These are phyloP conservation scores for Phallus indusiatus DNA, from an alignment of 768 basidiomycete genomes.

Conservation along the genomic window DNA sequence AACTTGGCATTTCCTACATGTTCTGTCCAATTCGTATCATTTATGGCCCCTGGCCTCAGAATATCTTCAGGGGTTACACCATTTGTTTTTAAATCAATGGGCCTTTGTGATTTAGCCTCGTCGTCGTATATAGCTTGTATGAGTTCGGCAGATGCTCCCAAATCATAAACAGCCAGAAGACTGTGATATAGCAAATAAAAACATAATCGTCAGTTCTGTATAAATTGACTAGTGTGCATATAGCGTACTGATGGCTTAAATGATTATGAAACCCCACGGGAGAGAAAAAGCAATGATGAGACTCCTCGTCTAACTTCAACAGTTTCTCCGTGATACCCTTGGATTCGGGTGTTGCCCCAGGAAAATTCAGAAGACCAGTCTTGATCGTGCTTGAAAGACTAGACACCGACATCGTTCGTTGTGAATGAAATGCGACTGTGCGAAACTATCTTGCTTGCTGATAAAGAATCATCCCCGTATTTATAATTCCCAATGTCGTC, in stretches of 20 bases:
- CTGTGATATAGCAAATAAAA: conserved; percentile 20
- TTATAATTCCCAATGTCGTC: background rate
- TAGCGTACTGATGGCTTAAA: conserved; percentile 45
- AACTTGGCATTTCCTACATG: conserved; percentile 42
- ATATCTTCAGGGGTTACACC: conserved; percentile 22
- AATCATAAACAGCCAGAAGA: conserved; percentile 45
- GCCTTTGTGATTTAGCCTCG: conserved; percentile 29
- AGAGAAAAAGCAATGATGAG: conserved; percentile 43
- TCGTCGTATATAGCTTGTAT: conserved; percentile 41
- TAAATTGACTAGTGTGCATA: background rate
- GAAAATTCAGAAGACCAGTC: conserved; percentile 36
- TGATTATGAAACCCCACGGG: conserved; percentile 45
- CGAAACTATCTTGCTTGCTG: background rate
- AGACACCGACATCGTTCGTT: background rate
- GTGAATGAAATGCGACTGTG: background rate
- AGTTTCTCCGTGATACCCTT: conserved; percentile 35
- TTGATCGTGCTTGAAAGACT: conserved; percentile 15
- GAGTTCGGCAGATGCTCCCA: conserved; percentile 38
- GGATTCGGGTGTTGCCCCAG: conserved; percentile 35
- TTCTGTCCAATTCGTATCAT: conserved; percentile 37
- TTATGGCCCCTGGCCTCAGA: conserved; percentile 21
- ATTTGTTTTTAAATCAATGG: conserved; percentile 28
- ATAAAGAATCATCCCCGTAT: background rate
- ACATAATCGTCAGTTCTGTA: background rate
- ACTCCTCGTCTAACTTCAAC: conserved; percentile 36